Evolutionary conservation across 306 rosid species (phyloP).

Genomic region (Dryas octopetala): DNA sequence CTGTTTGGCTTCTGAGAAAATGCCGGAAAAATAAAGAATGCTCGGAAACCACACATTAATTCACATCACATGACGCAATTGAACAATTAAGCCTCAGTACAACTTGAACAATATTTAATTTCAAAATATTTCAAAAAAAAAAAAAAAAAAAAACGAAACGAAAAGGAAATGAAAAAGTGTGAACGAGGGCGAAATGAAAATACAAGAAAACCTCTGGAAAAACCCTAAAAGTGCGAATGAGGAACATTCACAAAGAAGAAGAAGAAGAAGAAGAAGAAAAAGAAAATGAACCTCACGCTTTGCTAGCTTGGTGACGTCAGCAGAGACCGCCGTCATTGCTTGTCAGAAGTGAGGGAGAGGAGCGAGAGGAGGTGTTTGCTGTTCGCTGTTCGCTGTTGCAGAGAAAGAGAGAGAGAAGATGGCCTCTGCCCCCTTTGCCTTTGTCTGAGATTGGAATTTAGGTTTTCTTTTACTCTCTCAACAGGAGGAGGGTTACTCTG

Average conservation of each 20-base stretch:
- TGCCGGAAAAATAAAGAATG: neutral
- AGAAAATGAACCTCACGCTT: conserved; percentile 19
- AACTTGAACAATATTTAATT: neutral
- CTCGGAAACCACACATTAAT: conserved; percentile 2
- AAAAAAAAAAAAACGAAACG: neutral
- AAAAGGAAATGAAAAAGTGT: neutral
- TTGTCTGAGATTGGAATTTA: conserved; percentile 60
- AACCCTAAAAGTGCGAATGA: conserved; percentile 8
- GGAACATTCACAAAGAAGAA: neutral
- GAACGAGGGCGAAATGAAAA: neutral
- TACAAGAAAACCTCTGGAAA: conserved; percentile 9
- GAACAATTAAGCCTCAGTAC: neutral
- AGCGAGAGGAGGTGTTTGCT: conserved; percentile 10
- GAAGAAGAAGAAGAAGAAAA: neutral
- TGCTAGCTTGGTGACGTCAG: conserved; percentile 23
- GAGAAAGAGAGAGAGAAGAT: conserved; percentile 22
- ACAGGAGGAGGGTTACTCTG: neutral
- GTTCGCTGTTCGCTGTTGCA: conserved; percentile 12
- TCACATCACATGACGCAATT: neutral
- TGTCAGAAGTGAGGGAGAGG: conserved; percentile 1
- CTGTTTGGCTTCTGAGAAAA: conserved; percentile 29
- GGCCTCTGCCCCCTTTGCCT: conserved; percentile 25
- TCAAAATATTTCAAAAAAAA: neutral
- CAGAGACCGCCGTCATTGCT: conserved; percentile 26
- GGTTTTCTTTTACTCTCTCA: conserved; percentile 42